These are phyloP conservation scores for Phytomonas serpens DNA, from an alignment of 208 protist species.

Conservation along the genomic window DNA sequence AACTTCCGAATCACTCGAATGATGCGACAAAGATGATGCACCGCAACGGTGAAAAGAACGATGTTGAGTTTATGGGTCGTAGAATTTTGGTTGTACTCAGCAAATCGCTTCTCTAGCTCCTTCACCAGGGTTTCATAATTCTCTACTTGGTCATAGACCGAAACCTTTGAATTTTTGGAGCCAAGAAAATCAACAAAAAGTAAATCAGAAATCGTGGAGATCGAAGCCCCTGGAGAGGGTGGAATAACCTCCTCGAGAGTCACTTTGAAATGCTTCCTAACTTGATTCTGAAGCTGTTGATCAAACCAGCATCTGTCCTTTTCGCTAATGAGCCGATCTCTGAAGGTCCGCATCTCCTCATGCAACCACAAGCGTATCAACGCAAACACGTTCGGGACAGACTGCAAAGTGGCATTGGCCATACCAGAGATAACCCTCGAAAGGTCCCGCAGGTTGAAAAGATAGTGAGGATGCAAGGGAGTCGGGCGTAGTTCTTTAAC, in stretches of 20 bases:
- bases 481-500: constrained; percentile 94
- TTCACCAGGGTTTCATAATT: constrained; percentile 75
- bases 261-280: constrained; percentile 80
- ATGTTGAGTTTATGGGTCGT: constrained; percentile 89
- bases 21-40: constrained; percentile 96
- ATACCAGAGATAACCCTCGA: constrained; percentile 96
- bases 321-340: constrained; percentile 92
- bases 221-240: constrained; percentile 13
- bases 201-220: constrained; percentile 21
- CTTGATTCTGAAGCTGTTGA: constrained; percentile 59
- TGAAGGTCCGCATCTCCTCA: constrained; percentile 93
- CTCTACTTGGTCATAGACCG: constrained; percentile 86
- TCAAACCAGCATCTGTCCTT: constrained; percentile 92
- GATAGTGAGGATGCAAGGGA: constrained; percentile 97
- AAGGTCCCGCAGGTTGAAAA: constrained; percentile 98
- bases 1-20: constrained; percentile 94
- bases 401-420: constrained; percentile 71
- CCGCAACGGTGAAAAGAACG: constrained; percentile 97
- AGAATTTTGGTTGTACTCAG: constrained; percentile 91
- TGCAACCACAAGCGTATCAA: constrained; percentile 94
- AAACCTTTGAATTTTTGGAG: constrained; percentile 41
- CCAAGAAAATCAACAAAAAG: constrained; percentile 95
- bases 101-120: constrained; percentile 82
- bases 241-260: constrained; percentile 59
- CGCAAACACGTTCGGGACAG: constrained; percentile 28